Base-by-base conservation (phyloP, 805 yeast species). In the Candida parachauliodes region DNA sequence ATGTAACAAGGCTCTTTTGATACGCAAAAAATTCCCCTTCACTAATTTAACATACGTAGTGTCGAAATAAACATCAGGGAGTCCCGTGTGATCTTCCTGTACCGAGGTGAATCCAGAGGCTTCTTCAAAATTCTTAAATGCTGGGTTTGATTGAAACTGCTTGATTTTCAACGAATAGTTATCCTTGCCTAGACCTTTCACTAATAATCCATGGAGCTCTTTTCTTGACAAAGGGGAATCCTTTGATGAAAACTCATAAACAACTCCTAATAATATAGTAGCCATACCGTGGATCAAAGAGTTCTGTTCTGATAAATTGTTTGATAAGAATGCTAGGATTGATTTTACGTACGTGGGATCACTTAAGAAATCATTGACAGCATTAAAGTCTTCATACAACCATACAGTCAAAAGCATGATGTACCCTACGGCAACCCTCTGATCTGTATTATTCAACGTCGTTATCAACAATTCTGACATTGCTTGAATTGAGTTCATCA, bases 31-130 rank as follows among this genome's bases (percentile, higher is more conserved):
- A 49, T 87, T 83, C 2, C 83, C 93, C 44, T 79, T 79, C 29
- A 93, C 62, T 36, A 88, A 62, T 3, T 63, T 65, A 3, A 85
- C 79, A 54, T 87, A 87, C 2, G 70, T 60, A 0, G 74, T 54
- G 41, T 81, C 82, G 52, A 93, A 83, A 50, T 74, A 88, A 1
- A 91, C 83, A 41, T 79, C 77, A 0, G 98, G 98, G 28, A 91
- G 70, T 1, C 98, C 98, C 1, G 95, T 79, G 2, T 79, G 81
- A 54, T 88, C 96, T 44, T 75, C 72, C 3, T 68, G 67, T 2
- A 81, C 76, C 12, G 68, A 64, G 17, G 76, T 57, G 19, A 76
- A 63, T 16, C 66, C 20, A 24, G 25, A 32, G 4, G 33, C 63
- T 1, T 70, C 71, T 3, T 69, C 72, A n/a, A 73, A 77, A 38